Evolutionary conservation across 305 asterid species (phyloP).

Genomic region (Euphrasia arctica): DNA sequence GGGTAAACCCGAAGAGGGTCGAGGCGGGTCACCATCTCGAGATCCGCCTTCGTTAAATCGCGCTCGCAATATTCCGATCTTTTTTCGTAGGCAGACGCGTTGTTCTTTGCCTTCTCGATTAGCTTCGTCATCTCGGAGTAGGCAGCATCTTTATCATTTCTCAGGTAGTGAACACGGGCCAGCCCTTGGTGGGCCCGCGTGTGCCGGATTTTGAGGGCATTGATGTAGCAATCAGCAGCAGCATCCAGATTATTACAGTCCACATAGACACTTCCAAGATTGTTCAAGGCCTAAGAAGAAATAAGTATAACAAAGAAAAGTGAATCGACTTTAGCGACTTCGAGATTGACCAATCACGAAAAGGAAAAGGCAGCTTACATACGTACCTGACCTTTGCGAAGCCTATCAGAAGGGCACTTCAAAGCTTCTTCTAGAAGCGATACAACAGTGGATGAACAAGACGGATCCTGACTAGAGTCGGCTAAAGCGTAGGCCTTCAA

Average conservation of each 20-base stretch:
- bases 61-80: slow-evolving; percentile 96
- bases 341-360: not conserved
- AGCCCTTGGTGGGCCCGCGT: slow-evolving; percentile 99
- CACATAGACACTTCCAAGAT: slow-evolving; percentile 92
- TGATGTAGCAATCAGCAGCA: slow-evolving; percentile 94
- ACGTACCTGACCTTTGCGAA: slow-evolving; percentile 96
- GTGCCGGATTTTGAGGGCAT: slow-evolving; percentile 88
- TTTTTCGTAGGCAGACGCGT: slow-evolving; percentile 95
- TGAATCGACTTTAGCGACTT: not conserved
- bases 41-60: slow-evolving; percentile 82
- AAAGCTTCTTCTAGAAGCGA: slow-evolving; percentile 96
- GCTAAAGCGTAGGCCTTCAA: slow-evolving; percentile 97
- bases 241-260: slow-evolving; percentile 82
- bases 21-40: slow-evolving; percentile 82
- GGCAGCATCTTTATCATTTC: slow-evolving; percentile 79
- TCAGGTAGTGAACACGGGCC: slow-evolving; percentile 90
- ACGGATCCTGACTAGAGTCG: slow-evolving; percentile 86
- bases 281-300: slow-evolving; percentile 75
- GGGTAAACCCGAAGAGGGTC: slow-evolving; percentile 97
- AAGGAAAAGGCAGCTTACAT: not conserved
- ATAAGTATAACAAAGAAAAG: not conserved
- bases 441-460: slow-evolving; percentile 81
- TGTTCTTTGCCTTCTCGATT: slow-evolving; percentile 79
- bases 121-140: slow-evolving; percentile 90
- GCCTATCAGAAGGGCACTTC: slow-evolving; percentile 94